Conservation (phyloP, 2,329 filamentous ascomycete species). For the Fusarium protoensiforme region DNA sequence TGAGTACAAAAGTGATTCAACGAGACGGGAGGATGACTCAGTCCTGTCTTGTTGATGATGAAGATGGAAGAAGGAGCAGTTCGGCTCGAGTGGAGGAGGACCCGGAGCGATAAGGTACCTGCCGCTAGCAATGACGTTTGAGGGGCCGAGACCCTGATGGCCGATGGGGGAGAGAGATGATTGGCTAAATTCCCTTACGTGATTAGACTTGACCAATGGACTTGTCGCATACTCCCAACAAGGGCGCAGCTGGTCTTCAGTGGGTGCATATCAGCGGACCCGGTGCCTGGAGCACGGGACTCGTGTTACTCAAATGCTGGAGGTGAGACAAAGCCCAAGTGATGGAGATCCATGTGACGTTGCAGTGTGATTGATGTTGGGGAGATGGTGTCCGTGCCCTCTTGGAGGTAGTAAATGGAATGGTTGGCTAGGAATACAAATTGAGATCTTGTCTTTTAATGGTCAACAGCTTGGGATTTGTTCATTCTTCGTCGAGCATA, state of each 20-base stretch:
- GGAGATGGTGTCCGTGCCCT: not conserved
- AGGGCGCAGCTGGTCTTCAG: slow-evolving; percentile 13
- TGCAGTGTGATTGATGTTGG: not conserved
- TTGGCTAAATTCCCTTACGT: slow-evolving; percentile 17
- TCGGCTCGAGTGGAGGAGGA: slow-evolving; percentile 24
- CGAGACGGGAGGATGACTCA: slow-evolving; percentile 19
- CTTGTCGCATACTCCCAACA: not conserved
- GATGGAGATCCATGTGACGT: slow-evolving; percentile 13
- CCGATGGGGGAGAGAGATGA: slow-evolving; percentile 1
- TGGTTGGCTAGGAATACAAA: not conserved
- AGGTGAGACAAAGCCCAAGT: not conserved
- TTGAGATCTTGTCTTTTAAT: not conserved
- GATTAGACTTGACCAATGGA: slow-evolving; percentile 1
- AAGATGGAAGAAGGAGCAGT: slow-evolving; percentile 19
- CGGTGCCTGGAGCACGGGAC: slow-evolving; percentile 31
- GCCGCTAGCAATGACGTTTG: slow-evolving; percentile 27
- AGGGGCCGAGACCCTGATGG: slow-evolving; percentile 36
- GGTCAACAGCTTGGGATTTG: not conserved
- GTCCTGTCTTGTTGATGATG: slow-evolving; percentile 10
- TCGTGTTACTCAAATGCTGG: not conserved
- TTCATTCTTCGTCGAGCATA: not conserved
- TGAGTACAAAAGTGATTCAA: not conserved
- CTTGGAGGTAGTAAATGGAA: not conserved
- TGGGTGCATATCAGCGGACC: slow-evolving; percentile 22
- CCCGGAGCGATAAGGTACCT: slow-evolving; percentile 25